Evolutionary conservation across 2,329 filamentous ascomycete species (phyloP), one percentile per base, ranked within the genome.

Genomic region (Zasmidium cellare): DNA sequence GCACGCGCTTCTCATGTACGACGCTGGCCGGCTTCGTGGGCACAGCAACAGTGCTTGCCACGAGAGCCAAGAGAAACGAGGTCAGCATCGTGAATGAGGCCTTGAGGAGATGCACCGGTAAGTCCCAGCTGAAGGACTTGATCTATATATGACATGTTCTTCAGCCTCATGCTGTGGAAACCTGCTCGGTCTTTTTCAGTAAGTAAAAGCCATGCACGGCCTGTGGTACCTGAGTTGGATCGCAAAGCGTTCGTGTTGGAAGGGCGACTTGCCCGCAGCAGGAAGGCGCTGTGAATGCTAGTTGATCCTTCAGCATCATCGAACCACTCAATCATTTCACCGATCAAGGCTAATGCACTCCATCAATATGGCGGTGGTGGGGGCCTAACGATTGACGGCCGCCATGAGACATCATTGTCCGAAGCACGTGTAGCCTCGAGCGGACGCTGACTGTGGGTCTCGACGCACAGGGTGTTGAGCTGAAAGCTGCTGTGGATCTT

Each of bases 1-100:
- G 16, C 35, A 9, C 35, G 41, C 71, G 61, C 58, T 66, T 70
- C 60, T 73, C 71, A 53, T 73, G 70, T 11, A 73, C 53, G n/a
- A 63, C 58, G 60, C 65, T 54, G 18, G 24, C 41, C 16, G 25
- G 20, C 25, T 45, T 9, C 12, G 51, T 47, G 18, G 51, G 51
- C 44, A 45, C 51, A 24, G 53, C 46, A 14, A 12, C 41, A 16
- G 28, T 31, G n/a, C 9, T 31, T 9, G 28, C 51, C 45, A 45
- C 41, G 22, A 54, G 31, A 19, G 35, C 46, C 18, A 41, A 14
- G 35, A 41, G 35, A 41, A 41, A 3, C 35, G 35, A 16, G 35
- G 12, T 41, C 5, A 41, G 35, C 35, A 41, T 41, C 16, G 35
- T 41, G 11, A 41, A 41, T 14, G 16, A 41, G 5, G 16, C 6